These are phyloP conservation scores for Hamigera avellanea DNA, from an alignment of 495 filamentous ascomycete genomes.

Conservation along the genomic window DNA sequence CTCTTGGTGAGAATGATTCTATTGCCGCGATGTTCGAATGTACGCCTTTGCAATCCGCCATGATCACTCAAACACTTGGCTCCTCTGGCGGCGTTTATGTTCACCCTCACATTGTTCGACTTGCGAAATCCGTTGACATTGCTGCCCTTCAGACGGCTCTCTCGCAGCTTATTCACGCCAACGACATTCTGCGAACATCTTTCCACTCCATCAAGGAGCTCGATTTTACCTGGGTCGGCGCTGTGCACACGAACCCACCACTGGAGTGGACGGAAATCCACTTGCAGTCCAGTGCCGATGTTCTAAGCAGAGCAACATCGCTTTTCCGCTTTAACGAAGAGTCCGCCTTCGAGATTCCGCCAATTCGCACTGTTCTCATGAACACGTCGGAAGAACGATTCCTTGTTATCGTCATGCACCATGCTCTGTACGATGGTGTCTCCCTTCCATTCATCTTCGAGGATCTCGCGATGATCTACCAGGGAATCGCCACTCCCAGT, in stretches of 20 bases:
- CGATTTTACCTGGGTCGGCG: conserved; percentile 13
- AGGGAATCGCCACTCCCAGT: conserved; percentile 7
- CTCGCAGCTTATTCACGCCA: conserved; percentile 23
- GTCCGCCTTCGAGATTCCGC: conserved; percentile 8
- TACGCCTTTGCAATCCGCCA: conserved; percentile 68
- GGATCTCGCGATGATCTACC: conserved; percentile 33
- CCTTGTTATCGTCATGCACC: conserved; percentile 46
- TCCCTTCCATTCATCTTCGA: conserved; percentile 60
- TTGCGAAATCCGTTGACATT: conserved; percentile 30
- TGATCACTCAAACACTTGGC: conserved; percentile 51
- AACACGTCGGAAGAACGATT: conserved; percentile 10
- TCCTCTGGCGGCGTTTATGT: conserved; percentile 48
- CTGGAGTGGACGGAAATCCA: conserved; percentile 12
- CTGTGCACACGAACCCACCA: conserved; percentile 10
- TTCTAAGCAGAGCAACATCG: conserved; percentile 4
- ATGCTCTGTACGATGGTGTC: conserved; percentile 80
- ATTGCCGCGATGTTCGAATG: too few relatives aligned
- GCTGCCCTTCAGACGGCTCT: conserved; percentile 35
- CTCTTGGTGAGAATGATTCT: too few relatives aligned
- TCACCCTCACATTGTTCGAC: conserved; percentile 46
- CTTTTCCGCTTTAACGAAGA: conserved; percentile 9
- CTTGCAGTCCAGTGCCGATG: conserved; percentile 5
- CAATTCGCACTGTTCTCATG: conserved; percentile 10
- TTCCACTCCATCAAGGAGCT: conserved; percentile 31
- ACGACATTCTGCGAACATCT: conserved; percentile 50